A percentile compares a stretch with the other conserved stretches of the same genome.
Evolutionary conservation across 2,329 filamentous ascomycete genomes (phyloP).

Genomic region (Pleomassaria siparia): DNA sequence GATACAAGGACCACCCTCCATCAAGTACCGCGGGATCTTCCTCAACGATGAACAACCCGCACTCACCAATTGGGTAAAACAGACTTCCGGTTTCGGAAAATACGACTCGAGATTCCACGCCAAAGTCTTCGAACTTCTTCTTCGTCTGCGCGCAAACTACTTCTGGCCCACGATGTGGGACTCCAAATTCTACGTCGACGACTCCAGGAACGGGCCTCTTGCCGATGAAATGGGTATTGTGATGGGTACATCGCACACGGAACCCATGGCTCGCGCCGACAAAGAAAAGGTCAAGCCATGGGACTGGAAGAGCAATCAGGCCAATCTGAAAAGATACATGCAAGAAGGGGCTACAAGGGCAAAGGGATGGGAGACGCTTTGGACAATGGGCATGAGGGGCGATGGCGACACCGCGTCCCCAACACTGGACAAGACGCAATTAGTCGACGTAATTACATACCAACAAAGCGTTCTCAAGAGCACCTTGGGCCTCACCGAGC

Average conservation of each 20-base stretch:
- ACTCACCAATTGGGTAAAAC: slow-evolving; percentile 63
- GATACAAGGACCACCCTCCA: slow-evolving; percentile 58
- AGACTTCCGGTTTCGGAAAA: slow-evolving; percentile 46
- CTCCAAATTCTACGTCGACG: slow-evolving; percentile 69
- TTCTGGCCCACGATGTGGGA: slow-evolving; percentile 72
- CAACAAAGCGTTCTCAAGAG: slow-evolving; percentile 59
- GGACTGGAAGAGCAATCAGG: slow-evolving; percentile 32
- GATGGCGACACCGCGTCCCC: slow-evolving; percentile 60
- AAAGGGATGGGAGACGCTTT: slow-evolving; percentile 64
- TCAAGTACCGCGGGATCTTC: slow-evolving; percentile 69
- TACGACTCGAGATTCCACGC: slow-evolving; percentile 64
- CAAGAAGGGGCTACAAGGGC: slow-evolving; percentile 41
- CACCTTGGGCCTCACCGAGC: slow-evolving; percentile 51
- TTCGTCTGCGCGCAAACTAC: slow-evolving; percentile 70
- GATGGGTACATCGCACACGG: slow-evolving; percentile 69
- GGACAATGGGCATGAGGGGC: slow-evolving; percentile 68
- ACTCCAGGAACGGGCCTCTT: slow-evolving; percentile 64
- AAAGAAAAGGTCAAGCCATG: slow-evolving; percentile 37
- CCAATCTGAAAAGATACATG: slow-evolving; percentile 28
- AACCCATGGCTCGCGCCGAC: slow-evolving; percentile 64
- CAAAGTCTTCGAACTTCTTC: slow-evolving; percentile 68
- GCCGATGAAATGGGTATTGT: slow-evolving; percentile 72
- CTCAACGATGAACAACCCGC: slow-evolving; percentile 69
- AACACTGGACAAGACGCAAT: slow-evolving; percentile 24
- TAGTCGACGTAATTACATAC: slow-evolving; percentile 59